Base-by-base conservation (phyloP, 345 rosid genomes). In the Clausena lansium region DNA sequence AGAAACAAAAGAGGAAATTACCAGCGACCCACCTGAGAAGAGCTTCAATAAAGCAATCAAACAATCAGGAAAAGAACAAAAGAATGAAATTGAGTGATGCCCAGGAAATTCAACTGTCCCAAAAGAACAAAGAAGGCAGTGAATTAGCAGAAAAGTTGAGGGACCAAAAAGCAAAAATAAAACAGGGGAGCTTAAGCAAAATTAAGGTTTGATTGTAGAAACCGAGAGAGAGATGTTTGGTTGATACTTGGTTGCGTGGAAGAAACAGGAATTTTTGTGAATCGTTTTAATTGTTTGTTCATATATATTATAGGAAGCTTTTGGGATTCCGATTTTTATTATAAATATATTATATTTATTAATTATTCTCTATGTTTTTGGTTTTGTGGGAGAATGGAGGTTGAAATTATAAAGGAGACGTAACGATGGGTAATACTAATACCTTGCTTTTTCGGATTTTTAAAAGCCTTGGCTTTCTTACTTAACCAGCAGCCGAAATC, bases 191-290 rank as follows among this genome's bases (percentile, higher is more conserved):
- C 15, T 14, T 7, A 70, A 60, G 33, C 62, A 64, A 30, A 35
- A 27, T 39, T 22, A 67, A 35, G 30, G 66, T 10, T 36, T 33
- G 24, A 38, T 27, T 25, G 61, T 6, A 45, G 67, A 58, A 45
- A 47, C 25, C 25, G 54, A 68, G 65, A 27, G 59, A 22, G 57
- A 50, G 61, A 50, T 11, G 27, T 63, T 71, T 64, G 66, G 80
- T 70, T 52, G 75, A 36, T 54, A 13, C 47, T 57, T 66, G 73
- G 66, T 67, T 66, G 73, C 79, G 79, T 76, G 78, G 75, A 81
- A 28, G 75, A 61, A 73, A 76, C 28, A 60, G 69, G 80, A 76
- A 58, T 63, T 76, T 55, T 11, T 35, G 67, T 2, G 65, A 79
- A 58, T 67, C 64, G 73, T 73, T 73, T 64, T 50, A 76, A 67